Evolutionary conservation across 495 filamentous ascomycete species (phyloP).

Genomic region (Tetracladium setigerum): DNA sequence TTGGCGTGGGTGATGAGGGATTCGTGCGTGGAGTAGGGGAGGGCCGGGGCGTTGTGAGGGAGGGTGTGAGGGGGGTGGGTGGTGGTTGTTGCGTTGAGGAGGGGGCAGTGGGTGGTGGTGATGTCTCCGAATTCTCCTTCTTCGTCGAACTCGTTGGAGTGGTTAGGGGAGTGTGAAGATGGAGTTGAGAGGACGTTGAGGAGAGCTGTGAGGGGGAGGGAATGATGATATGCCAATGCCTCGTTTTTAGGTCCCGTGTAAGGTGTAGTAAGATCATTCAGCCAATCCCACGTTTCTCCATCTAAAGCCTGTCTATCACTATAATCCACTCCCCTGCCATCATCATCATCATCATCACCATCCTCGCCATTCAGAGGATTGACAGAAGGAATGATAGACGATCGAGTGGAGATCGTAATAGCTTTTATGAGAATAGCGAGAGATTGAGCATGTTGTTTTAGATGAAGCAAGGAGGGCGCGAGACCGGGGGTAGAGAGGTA

Average conservation of each 20-base stretch:
- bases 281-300: slow-evolving; percentile 40
- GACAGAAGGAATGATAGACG: slow-evolving; percentile 14
- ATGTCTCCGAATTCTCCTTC: slow-evolving; percentile 9
- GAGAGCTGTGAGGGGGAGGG: slow-evolving; percentile 35
- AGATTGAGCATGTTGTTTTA: slow-evolving; percentile 49
- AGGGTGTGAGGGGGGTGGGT: too few species aligned
- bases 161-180: slow-evolving; percentile 35
- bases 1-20: slow-evolving; percentile 44
- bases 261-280: slow-evolving; percentile 33
- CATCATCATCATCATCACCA: slow-evolving; percentile 2
- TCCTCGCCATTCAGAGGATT: slow-evolving; percentile 6
- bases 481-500: slow-evolving; percentile 38
- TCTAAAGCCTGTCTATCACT: slow-evolving; percentile 1
- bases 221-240: slow-evolving; percentile 21
- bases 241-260: slow-evolving; percentile 37
- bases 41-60: not conserved
- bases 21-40: slow-evolving; percentile 38
- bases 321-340: not conserved
- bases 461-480: slow-evolving; percentile 38
- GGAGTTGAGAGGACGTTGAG: slow-evolving; percentile 32
- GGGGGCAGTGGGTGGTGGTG: slow-evolving; percentile 4
- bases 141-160: too few species aligned
- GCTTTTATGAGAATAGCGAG: slow-evolving; percentile 40
- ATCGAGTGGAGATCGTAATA: slow-evolving; percentile 23
- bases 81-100: slow-evolving; percentile 8